phyloP scores from a whole-genome alignment of 163 green algal species.

The Trebouxiophyceae sp. region DNA sequence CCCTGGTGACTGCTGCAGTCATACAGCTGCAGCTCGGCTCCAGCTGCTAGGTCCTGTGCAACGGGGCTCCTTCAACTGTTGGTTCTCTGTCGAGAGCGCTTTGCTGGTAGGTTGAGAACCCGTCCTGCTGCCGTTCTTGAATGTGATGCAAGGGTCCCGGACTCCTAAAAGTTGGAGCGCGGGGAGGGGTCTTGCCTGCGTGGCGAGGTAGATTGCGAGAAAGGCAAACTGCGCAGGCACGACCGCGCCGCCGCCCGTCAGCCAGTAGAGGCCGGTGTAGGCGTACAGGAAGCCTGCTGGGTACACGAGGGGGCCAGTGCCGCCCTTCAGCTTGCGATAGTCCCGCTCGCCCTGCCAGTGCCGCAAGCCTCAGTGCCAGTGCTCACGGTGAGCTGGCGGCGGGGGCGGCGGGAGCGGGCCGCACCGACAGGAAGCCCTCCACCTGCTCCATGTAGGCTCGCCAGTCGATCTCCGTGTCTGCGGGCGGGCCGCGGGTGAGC shows the following conservation, averaged over 20 bases:
- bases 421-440: constrained; percentile 45
- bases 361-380: not conserved
- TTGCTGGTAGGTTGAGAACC: no score
- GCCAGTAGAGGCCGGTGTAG: constrained; percentile 46
- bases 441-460: constrained; percentile 79
- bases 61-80: no score
- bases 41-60: not conserved
- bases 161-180: not conserved
- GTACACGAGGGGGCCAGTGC: constrained; percentile 83
- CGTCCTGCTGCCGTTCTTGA: no score
- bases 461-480: constrained; percentile 91
- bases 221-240: constrained; percentile 53
- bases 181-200: constrained; percentile 18
- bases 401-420: not conserved
- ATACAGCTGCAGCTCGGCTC: not conserved
- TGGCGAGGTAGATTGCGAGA: constrained; percentile 60
- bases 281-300: constrained; percentile 82
- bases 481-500: no score
- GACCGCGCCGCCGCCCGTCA: constrained; percentile 50
- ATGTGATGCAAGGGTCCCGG: not conserved
- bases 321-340: constrained; percentile 63
- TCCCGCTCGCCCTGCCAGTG: constrained; percentile 56
- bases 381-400: not conserved
- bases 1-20: not conserved
- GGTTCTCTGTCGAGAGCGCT: no score